These are phyloP conservation scores for Diplodia scrobiculata DNA, from an alignment of 2,329 filamentous ascomycete species.

Conservation along the genomic window DNA sequence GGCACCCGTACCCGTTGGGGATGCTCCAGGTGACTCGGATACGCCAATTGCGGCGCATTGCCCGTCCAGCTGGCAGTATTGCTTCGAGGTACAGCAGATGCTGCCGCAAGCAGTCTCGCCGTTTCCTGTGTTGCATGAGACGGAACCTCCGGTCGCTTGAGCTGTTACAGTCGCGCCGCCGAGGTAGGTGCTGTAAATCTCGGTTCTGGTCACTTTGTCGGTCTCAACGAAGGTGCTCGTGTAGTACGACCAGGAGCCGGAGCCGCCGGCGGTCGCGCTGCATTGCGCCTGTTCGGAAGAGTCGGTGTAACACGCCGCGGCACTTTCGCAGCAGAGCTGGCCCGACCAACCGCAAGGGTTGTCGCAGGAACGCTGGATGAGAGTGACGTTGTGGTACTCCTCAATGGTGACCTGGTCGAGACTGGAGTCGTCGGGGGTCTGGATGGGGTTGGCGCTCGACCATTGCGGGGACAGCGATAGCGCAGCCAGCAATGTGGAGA, in stretches of 20 bases:
- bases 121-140: conserved; percentile 49
- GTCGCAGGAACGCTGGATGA: conserved; percentile 34
- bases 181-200: conserved; percentile 55
- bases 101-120: conserved; percentile 64
- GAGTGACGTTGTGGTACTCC: conserved; percentile 40
- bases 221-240: conserved; percentile 62
- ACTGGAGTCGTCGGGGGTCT: not conserved
- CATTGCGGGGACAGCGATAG: conserved; percentile 27
- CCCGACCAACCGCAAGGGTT: conserved; percentile 40
- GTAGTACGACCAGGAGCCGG: conserved; percentile 58
- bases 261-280: conserved; percentile 34
- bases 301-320: conserved; percentile 40
- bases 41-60: conserved; percentile 61
- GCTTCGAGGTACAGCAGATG: conserved; percentile 70
- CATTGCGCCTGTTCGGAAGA: conserved; percentile 43
- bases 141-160: conserved; percentile 34
- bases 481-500: conserved; percentile 27
- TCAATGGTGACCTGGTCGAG: not conserved
- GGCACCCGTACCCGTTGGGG: conserved; percentile 46
- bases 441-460: conserved; percentile 24
- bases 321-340: conserved; percentile 42
- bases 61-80: conserved; percentile 63
- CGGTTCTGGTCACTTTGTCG: conserved; percentile 57
- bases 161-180: conserved; percentile 33
- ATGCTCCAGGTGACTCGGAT: conserved; percentile 50